Evolutionary conservation across 1,284 basidiomycete species (phyloP).

Genomic region (Bjerkandera adusta): DNA sequence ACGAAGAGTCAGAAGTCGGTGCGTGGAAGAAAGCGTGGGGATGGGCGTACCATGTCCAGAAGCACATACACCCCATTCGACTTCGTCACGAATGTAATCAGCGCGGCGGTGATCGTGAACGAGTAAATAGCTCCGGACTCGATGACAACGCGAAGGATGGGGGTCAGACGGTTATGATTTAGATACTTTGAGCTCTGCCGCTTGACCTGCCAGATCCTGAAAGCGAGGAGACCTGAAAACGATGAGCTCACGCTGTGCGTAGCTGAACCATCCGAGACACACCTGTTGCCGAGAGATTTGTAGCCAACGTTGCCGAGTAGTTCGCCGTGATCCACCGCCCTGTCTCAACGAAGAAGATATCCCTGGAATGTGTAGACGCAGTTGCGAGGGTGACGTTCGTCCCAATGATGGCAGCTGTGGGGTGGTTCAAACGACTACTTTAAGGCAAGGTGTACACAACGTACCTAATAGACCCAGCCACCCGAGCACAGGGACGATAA

Average conservation of each 20-base stretch:
- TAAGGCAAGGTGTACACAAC: not conserved
- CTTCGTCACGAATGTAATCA: conserved; percentile 30
- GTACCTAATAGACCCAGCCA: conserved; percentile 24
- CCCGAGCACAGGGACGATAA: conserved; percentile 24
- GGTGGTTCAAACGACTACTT: not conserved
- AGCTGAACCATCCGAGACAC: no score
- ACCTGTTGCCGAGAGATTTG: conserved; percentile 32
- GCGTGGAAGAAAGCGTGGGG: not conserved
- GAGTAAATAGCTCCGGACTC: conserved; percentile 35
- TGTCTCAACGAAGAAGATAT: conserved; percentile 22
- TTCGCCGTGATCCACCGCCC: conserved; percentile 31
- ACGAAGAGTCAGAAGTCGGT: not conserved
- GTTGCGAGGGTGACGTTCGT: conserved; percentile 17
- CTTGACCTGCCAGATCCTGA: conserved; percentile 27
- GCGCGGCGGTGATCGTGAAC: conserved; percentile 29
- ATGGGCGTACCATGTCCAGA: conserved; percentile 30
- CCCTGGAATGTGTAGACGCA: conserved; percentile 14
- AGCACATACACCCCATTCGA: conserved; percentile 33
- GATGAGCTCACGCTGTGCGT: no score
- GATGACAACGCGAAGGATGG: conserved; percentile 30
- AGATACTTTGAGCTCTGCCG: conserved; percentile 20
- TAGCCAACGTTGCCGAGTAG: conserved; percentile 28
- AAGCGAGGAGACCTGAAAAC: conserved; percentile 24
- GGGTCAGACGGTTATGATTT: conserved; percentile 20
- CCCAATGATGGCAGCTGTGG: conserved; percentile 2